These are phyloP conservation scores for Neurospora sp. DNA, from an alignment of 495 filamentous ascomycete genomes.

Conservation along the genomic window DNA sequence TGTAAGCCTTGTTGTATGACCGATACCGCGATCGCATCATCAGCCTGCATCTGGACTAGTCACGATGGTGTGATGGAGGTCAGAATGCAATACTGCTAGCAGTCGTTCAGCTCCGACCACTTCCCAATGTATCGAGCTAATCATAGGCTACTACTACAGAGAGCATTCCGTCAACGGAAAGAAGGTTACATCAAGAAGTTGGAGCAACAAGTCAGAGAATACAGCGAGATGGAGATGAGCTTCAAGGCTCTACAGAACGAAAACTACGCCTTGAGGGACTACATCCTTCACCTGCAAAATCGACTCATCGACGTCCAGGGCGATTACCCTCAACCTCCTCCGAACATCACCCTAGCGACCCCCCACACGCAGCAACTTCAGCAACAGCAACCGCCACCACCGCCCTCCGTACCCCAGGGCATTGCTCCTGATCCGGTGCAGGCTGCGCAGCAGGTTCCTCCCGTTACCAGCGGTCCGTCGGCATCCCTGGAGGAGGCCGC, in stretches of 20 bases:
- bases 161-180: constrained; percentile 95
- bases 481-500: constrained; percentile 24
- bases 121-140: neutral
- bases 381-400: constrained; percentile 1
- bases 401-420: neutral
- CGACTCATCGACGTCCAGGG: constrained; percentile 76
- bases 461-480: neutral
- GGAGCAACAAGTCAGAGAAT: constrained; percentile 79
- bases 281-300: constrained; percentile 81
- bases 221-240: constrained; percentile 54
- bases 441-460: neutral
- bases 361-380: constrained; percentile 14
- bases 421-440: neutral
- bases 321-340: constrained; percentile 74
- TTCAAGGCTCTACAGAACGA: constrained; percentile 71
- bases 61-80: neutral
- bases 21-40: neutral
- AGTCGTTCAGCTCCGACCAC: neutral
- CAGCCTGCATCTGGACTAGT: neutral
- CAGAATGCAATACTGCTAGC: neutral
- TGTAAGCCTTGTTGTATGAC: neutral
- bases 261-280: constrained; percentile 83
- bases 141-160: constrained; percentile 36
- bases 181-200: constrained; percentile 96
- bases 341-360: constrained; percentile 30